Conservation (phyloP, 495 filamentous ascomycete genomes). For the Talaromyces proteolyticus region DNA sequence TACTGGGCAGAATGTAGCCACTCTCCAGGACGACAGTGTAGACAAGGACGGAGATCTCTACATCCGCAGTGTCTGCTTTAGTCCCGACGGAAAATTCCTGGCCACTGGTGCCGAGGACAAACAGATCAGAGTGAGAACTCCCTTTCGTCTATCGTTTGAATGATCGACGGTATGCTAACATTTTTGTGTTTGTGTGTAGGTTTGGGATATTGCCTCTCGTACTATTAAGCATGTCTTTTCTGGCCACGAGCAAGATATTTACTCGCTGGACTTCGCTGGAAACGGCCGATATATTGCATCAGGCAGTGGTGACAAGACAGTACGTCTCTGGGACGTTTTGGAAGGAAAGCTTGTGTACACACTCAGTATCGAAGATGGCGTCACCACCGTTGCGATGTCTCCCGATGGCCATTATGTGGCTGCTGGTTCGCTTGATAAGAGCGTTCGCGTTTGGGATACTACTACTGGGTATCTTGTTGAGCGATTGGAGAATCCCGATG, state of each 20-base stretch:
- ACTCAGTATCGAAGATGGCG: constrained; percentile 82
- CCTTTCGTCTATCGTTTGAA: neutral
- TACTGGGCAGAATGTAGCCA: constrained; percentile 70
- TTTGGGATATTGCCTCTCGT: constrained; percentile 77
- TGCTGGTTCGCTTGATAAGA: constrained; percentile 85
- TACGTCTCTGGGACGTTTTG: constrained; percentile 84
- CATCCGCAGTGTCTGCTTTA: constrained; percentile 89
- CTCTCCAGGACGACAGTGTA: constrained; percentile 75
- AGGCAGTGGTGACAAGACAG: constrained; percentile 81
- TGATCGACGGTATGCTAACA: too few relatives aligned
- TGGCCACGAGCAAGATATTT: constrained; percentile 90
- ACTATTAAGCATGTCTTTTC: constrained; percentile 76
- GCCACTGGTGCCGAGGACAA: constrained; percentile 91
- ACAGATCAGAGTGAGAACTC: constrained; percentile 68
- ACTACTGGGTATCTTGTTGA: constrained; percentile 75
- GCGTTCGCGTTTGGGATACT: constrained; percentile 84
- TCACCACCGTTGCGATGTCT: constrained; percentile 89
- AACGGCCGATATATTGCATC: constrained; percentile 87
- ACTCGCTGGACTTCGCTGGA: constrained; percentile 84
- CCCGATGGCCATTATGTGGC: constrained; percentile 83
- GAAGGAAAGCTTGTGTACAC: constrained; percentile 66
- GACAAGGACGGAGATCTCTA: constrained; percentile 83
- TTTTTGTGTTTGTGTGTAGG: constrained; percentile 37
- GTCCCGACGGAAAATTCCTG: constrained; percentile 82
- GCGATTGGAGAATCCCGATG: constrained; percentile 77